Evolutionary conservation across 225 moss, liverwort and hornwort species (phyloP), one percentile per base, ranked within the genome.

Genomic region (Sphagnum contortum): DNA sequence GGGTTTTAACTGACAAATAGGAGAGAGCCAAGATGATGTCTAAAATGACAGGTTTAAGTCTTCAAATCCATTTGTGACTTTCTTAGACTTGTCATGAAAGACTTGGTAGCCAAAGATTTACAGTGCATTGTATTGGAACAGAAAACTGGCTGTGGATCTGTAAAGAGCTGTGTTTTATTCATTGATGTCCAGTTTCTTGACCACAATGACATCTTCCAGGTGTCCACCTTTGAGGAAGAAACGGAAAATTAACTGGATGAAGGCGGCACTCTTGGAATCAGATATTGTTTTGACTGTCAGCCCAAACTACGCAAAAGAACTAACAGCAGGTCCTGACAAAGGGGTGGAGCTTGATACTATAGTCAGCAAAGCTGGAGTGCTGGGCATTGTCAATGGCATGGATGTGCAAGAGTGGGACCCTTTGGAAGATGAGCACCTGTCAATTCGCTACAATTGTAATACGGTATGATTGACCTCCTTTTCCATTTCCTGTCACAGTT

Each of bases 331-430:
- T 51, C 75, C 76, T 57, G 87, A 79, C 62, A 91, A 66, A 57
- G 94, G 94, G 61, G 94, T 86, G 63, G 94, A 94, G 72, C 79
- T 91, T 9, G 80, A 87, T 66, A 46, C 50, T 45, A 64, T 80
- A 49, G 76, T 69, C 9, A 63, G 61, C 9, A 60, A 79, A 47
- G 3, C 4, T 53, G 73, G 73, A 14, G 77, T 94, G 5, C 12
- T 44, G 62, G 94, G 94, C 57, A 94, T 94, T 59, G 72, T 75
- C 60, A 91, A 91, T 48, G 94, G 94, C 47, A 94, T 94, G 94
- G 94, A 94, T 69, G 81, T 87, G 9, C 87, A 87, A 72, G 94
- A 91, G 72, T 94, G 91, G 94, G 87, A 94, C 51, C 91, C 94
- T 65, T 83, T 91, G 45, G 79, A 77, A 47, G 94, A 91, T 75